phyloP scores from a whole-genome alignment of 2,329 filamentous ascomycete species.

The Aspergillus clavatus region DNA sequence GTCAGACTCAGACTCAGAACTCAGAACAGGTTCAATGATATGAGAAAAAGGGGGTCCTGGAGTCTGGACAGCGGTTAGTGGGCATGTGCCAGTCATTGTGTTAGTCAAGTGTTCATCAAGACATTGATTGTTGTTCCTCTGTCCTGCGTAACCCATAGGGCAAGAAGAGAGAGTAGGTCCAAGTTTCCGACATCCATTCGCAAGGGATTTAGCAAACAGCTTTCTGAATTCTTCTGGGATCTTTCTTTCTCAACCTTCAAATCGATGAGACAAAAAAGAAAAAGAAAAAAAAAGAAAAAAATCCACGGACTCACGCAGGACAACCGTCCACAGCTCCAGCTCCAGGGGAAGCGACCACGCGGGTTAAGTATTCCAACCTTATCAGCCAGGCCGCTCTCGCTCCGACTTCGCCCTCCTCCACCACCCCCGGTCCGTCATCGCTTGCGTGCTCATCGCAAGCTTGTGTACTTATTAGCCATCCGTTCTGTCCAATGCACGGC shows the following conservation, averaged over 20 bases:
- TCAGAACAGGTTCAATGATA: background rate
- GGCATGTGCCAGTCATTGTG: too few relatives aligned
- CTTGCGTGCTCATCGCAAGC: background rate
- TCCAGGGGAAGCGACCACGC: slow-evolving; percentile 3
- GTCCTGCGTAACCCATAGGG: too few relatives aligned
- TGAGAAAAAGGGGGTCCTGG: background rate
- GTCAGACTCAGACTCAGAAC: too few relatives aligned
- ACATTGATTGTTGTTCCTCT: too few relatives aligned
- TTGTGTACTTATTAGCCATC: background rate
- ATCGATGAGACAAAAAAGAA: background rate
- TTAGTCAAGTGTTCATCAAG: too few relatives aligned
- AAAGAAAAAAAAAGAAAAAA: background rate
- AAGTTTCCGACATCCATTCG: background rate
- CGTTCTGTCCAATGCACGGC: background rate
- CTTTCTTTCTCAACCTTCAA: background rate
- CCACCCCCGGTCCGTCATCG: background rate
- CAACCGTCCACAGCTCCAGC: too few relatives aligned
- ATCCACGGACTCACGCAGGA: too few relatives aligned
- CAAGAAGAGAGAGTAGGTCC: too few relatives aligned
- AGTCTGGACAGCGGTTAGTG: background rate
- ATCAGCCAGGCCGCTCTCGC: slow-evolving; percentile 7
- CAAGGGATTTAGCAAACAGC: background rate
- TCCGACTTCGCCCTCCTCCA: slow-evolving; percentile 9
- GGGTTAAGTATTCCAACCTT: slow-evolving; percentile 10
- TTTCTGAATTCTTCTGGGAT: too few relatives aligned